Evolutionary conservation across 1,284 basidiomycete species (phyloP).

Genomic region (Tylopilus sp.): DNA sequence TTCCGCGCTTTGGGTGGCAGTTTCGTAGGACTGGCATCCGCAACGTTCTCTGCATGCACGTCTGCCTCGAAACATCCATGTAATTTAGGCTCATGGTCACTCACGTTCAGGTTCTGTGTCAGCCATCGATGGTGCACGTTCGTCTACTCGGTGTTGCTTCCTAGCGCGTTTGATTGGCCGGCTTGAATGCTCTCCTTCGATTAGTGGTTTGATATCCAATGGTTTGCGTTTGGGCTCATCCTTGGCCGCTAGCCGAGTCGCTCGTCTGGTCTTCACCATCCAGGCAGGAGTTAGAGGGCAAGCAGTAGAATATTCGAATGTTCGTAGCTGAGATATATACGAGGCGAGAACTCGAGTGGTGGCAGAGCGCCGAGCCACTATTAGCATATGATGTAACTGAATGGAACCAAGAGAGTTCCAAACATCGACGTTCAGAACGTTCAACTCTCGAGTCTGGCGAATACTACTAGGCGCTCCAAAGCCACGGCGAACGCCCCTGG

Average conservation of each 20-base stretch:
- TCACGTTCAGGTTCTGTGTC: constrained; percentile 7
- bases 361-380: background rate
- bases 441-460: no score
- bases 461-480: no score
- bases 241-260: constrained; percentile 1
- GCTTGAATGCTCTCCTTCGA: background rate
- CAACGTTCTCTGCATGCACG: constrained; percentile 1
- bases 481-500: no score
- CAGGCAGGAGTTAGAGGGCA: background rate
- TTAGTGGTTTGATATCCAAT: background rate
- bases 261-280: constrained; percentile 21
- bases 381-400: background rate
- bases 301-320: background rate
- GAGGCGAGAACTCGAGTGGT: background rate
- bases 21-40: background rate
- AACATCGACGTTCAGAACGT: no score
- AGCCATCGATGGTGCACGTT: background rate
- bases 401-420: background rate
- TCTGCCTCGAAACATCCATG: background rate
- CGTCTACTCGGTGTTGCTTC: background rate
- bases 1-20: constrained; percentile 9
- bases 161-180: constrained; percentile 16
- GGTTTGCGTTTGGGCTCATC: background rate
- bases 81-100: background rate
- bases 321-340: background rate